phyloP scores from a whole-genome alignment of 805 yeast species.

The Myxozyma melibiosi region DNA sequence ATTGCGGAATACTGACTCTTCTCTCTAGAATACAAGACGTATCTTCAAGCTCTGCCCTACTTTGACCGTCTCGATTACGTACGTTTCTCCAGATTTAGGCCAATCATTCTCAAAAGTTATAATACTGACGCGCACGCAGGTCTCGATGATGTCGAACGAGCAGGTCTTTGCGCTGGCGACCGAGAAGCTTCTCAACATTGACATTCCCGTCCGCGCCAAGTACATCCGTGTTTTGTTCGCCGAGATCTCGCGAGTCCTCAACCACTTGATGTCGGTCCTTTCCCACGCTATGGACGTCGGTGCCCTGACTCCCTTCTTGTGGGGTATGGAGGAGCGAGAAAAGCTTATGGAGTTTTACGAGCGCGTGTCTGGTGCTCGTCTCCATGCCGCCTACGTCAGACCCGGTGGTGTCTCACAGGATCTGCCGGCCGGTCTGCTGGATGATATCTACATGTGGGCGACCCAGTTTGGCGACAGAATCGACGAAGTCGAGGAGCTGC shows the following conservation, averaged over 20 bases:
- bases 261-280: conserved; percentile 82
- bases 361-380: conserved; percentile 86
- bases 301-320: conserved; percentile 87
- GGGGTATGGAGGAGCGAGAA: conserved; percentile 95
- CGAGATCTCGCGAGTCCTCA: conserved; percentile 79
- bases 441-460: conserved; percentile 94
- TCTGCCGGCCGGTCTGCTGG: conserved; percentile 80
- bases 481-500: conserved; percentile 86
- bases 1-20: too few species aligned
- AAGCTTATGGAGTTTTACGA: conserved; percentile 91
- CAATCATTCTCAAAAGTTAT: too few species aligned
- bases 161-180: conserved; percentile 81
- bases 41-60: conserved; percentile 85
- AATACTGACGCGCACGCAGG: conserved; percentile 6
- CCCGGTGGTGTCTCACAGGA: conserved; percentile 94
- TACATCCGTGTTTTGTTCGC: conserved; percentile 84
- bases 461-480: conserved; percentile 92
- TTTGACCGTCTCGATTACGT: conserved; percentile 84
- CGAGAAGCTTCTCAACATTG: conserved; percentile 80
- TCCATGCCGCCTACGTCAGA: conserved; percentile 84
- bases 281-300: conserved; percentile 95
- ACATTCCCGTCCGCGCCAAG: conserved; percentile 81
- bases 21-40: conserved; percentile 68
- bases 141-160: conserved; percentile 86
- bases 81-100: too few species aligned